These are phyloP conservation scores for Falciphora oryzae DNA, from an alignment of 2,329 filamentous ascomycete species.

Conservation along the genomic window DNA sequence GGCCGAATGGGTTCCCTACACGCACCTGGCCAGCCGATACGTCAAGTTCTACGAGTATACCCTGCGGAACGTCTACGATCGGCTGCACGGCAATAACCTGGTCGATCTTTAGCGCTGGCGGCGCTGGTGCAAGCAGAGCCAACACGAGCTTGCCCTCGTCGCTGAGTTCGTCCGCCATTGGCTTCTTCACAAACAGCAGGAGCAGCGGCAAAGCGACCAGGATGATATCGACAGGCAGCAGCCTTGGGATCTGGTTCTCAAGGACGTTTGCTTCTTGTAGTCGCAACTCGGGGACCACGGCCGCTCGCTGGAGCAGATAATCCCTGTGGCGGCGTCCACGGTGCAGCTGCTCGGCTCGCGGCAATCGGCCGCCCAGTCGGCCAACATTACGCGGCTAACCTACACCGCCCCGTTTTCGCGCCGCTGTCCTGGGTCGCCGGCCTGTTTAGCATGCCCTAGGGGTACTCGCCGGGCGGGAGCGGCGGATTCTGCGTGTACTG, in stretches of 20 bases:
- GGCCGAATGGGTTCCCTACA: conserved; percentile 17
- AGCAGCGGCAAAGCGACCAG: not conserved
- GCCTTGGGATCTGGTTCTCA: conserved; percentile 12
- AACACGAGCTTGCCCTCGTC: conserved; percentile 13
- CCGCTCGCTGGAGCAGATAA: conserved; percentile 16
- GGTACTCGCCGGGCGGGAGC: conserved; percentile 10
- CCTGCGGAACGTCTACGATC: conserved; percentile 11
- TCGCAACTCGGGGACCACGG: conserved; percentile 14
- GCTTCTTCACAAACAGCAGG: conserved; percentile 1
- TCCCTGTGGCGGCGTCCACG: conserved; percentile 16
- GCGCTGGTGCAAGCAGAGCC: conserved; percentile 16
- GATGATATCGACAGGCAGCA: not conserved
- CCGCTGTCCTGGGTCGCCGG: conserved; percentile 14
- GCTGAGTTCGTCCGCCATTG: conserved; percentile 15
- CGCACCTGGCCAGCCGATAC: conserved; percentile 15
- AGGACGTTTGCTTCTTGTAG: conserved; percentile 12
- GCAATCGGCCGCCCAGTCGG: conserved; percentile 11
- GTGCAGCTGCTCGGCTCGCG: conserved; percentile 18
- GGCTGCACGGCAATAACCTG: conserved; percentile 16
- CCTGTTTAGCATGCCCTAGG: conserved; percentile 14
- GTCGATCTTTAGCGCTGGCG: conserved; percentile 18
- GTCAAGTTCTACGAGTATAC: conserved; percentile 18
- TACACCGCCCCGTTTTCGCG: conserved; percentile 15
- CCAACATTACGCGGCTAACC: conserved; percentile 13
- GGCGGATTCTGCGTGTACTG: conserved; percentile 15